Evolutionary conservation across 345 rosid species (phyloP), one percentile per base, ranked within the genome.

Genomic region (Sonneratia caseolaris): DNA sequence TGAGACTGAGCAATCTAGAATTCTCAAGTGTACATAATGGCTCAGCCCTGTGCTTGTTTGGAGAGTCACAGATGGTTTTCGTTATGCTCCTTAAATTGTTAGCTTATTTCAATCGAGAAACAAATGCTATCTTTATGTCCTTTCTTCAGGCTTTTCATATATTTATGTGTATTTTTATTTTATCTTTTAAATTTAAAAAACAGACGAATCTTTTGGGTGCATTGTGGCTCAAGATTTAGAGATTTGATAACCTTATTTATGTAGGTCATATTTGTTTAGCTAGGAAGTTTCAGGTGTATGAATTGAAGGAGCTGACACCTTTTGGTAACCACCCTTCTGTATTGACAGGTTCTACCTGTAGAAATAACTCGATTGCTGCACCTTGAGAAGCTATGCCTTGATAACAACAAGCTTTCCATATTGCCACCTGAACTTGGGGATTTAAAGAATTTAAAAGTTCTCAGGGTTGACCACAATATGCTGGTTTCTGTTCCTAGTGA

Each of bases 401-500:
- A 92, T 79, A 82, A 89, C 75, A 95, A 95, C 74, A 95, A 72
- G 82, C 78, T 95, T 5, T 72, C 94, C 21, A 79, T 83, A 75
- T 82, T 96, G 81, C 99, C 99, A 75, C 89, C 98, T 47, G 97
- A 90, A 87, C 81, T 95, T 69, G 96, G 98, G 72, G 86, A 87
- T 78, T 79, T 95, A 67, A 88, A 83, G 76, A 84, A 69, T 69
- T 84, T 92, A 69, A 88, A 88, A 76, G 85, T 95, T 76, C 96
- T 95, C 62, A 83, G 81, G 72, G 94, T 86, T 77, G 98, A 95
- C 76, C 73, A 84, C 79, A 95, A 95, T 79, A 65, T 83, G 82
- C 83, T 95, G 76, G 83, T 85, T 65, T 92, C 99, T 43, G 98
- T 95, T 73, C 99, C 99, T 71, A 94, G 99, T 95, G 84, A 86